Evolutionary conservation across 1,284 basidiomycete genomes (phyloP), one percentile per base, ranked within the genome.

Genomic region (Trametes hirsuta): DNA sequence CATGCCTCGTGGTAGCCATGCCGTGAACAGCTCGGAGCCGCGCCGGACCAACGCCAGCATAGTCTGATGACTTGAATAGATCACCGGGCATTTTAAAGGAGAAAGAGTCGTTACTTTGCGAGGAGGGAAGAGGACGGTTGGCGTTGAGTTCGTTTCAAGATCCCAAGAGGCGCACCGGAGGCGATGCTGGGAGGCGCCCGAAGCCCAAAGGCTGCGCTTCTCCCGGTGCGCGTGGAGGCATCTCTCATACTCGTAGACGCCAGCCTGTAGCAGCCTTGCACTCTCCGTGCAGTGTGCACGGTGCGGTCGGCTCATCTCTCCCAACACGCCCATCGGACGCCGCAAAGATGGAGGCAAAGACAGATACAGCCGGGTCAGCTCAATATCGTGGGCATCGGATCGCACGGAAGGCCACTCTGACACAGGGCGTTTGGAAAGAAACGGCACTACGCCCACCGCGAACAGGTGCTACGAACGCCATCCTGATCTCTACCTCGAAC

Each of bases 401-500:
- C n/a, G 6, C 45, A 24, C 22, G 44, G 12, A 11, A 25, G 45
- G 9, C 25, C 24, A 35, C n/a, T 44, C 51, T 44, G 9, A 53
- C 41, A 30, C 39, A 45, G 34, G 15, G 3, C n/a, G 25, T 36
- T n/a, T 10, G 18, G 21, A 36, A 36, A 21, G 47, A 48, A 21
- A 22, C 35, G 35, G 37, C 30, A 21, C 21, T 4, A 12, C 9
- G 15, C 2, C 25, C 37, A 6, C 22, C 14, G 12, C 22, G 40
- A 14, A 6, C 1, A 0, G 47, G 22, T 8, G 35, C 21, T 52
- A 35, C 21, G 37, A 47, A 24, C 55, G 68, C 35, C 70, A 71
- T 53, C 46, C 51, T 11, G 52, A 64, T 21, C 62, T 70, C 15
- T 71, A 71, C 55, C 60, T 71, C 30, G 64, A 63, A 9, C 63